Evolutionary conservation across 331 rosid species (phyloP).

Genomic region (Malus hybrid): DNA sequence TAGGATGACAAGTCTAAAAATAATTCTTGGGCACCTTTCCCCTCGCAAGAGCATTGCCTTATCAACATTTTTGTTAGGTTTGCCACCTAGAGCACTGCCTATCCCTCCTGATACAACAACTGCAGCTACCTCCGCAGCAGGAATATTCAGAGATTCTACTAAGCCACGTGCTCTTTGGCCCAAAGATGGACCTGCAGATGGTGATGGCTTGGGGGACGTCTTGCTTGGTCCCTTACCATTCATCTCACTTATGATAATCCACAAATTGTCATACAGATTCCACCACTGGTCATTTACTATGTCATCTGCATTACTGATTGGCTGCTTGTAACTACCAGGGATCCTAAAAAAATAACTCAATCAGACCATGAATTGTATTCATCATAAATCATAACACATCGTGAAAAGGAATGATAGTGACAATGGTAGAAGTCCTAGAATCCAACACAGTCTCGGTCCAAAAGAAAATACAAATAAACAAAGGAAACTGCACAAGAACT

Average conservation of each 20-base stretch:
- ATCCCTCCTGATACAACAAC: slow-evolving; percentile 98
- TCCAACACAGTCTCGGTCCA: neutral
- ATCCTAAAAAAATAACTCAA: slow-evolving; percentile 26
- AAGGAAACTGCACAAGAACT: neutral
- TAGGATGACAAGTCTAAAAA: slow-evolving; percentile 78
- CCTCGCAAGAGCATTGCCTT: slow-evolving; percentile 95
- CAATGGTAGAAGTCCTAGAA: neutral
- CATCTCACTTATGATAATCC: slow-evolving; percentile 74
- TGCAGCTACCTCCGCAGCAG: slow-evolving; percentile 99
- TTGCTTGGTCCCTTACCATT: slow-evolving; percentile 74
- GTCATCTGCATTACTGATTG: slow-evolving; percentile 37
- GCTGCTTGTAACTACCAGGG: slow-evolving; percentile 36
- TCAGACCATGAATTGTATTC: slow-evolving; percentile 21
- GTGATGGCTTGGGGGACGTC: slow-evolving; percentile 53
- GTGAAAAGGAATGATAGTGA: neutral
- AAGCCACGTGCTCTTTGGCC: slow-evolving; percentile 99
- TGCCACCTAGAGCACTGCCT: slow-evolving; percentile 79
- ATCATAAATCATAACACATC: neutral
- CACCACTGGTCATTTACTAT: slow-evolving; percentile 75
- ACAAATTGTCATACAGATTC: slow-evolving; percentile 71
- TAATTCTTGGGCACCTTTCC: slow-evolving; percentile 85
- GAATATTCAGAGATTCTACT: slow-evolving; percentile 95
- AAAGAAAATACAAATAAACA: neutral
- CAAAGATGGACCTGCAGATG: slow-evolving; percentile 63
- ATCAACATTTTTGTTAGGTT: slow-evolving; percentile 71